Evolutionary conservation across 805 yeast genomes (phyloP).

Genomic region (Candida patagonica): DNA sequence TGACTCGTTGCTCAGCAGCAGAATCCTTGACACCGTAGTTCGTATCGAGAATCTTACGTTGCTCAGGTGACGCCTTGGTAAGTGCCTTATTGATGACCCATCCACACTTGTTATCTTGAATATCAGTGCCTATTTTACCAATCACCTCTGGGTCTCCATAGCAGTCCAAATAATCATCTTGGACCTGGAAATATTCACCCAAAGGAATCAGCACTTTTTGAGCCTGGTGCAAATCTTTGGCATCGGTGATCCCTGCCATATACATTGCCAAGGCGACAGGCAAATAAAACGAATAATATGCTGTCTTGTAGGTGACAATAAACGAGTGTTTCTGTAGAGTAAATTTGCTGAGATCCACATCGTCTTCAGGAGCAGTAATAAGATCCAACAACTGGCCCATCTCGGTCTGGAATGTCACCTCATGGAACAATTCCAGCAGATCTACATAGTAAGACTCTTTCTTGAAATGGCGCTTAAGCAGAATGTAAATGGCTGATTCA

Average conservation of each 20-base stretch:
- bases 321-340: conserved; percentile 85
- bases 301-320: conserved; percentile 94
- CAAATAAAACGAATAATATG: conserved; percentile 91
- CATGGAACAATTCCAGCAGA: conserved; percentile 88
- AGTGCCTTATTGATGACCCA: conserved; percentile 96
- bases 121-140: conserved; percentile 98
- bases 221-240: conserved; percentile 77
- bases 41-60: conserved; percentile 70
- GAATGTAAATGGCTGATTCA: conserved; percentile 85
- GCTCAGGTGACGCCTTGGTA: conserved; percentile 65
- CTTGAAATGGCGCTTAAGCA: conserved; percentile 83
- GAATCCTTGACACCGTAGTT: conserved; percentile 85
- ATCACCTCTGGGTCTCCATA: conserved; percentile 96
- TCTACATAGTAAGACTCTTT: conserved; percentile 78
- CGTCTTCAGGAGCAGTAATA: conserved; percentile 95
- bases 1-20: conserved; percentile 57
- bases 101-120: conserved; percentile 95
- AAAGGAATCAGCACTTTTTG: conserved; percentile 80
- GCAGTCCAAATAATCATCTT: conserved; percentile 94
- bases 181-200: conserved; percentile 98
- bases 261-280: conserved; percentile 97
- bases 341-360: conserved; percentile 80
- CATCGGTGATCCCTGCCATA: conserved; percentile 70
- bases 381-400: conserved; percentile 92
- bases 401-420: conserved; percentile 95